phyloP scores from a whole-genome alignment of 164 flowering plant species.

The Tinospora cordifolia region DNA sequence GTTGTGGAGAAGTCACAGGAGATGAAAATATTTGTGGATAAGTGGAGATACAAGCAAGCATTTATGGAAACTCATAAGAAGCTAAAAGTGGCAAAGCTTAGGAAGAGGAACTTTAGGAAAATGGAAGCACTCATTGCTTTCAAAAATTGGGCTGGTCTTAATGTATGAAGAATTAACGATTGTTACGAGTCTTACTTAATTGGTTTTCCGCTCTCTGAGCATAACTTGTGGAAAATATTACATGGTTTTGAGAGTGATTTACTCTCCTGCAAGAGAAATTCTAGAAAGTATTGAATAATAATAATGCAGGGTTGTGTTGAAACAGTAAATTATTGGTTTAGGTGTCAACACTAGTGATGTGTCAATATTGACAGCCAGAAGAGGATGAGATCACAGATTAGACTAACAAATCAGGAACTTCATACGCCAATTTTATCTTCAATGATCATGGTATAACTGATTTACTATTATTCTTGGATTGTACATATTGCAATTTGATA shows the following conservation, averaged over 20 bases:
- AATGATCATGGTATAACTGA: neutral
- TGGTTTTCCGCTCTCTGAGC: neutral
- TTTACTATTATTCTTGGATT: neutral
- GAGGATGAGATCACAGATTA: neutral
- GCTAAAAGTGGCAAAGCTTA: slow-evolving; percentile 65
- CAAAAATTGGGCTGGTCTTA: slow-evolving; percentile 90
- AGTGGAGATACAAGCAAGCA: slow-evolving; percentile 96
- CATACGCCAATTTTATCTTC: neutral
- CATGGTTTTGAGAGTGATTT: neutral
- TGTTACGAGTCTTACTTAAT: neutral
- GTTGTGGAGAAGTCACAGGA: slow-evolving; percentile 82
- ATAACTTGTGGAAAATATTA: neutral
- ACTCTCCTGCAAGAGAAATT: neutral
- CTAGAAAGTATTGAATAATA: neutral
- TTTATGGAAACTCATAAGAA: slow-evolving; percentile 97
- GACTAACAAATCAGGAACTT: neutral
- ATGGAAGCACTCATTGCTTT: slow-evolving; percentile 83
- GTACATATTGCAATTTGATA: no score
- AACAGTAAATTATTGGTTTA: neutral
- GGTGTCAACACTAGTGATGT: neutral
- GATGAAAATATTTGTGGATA: slow-evolving; percentile 82
- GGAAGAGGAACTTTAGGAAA: slow-evolving; percentile 66
- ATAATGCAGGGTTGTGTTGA: neutral
- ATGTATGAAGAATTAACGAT: slow-evolving; percentile 25
- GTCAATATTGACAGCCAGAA: neutral